Conservation (phyloP, 2,329 filamentous ascomycete species). For the Fusarium sp. region DNA sequence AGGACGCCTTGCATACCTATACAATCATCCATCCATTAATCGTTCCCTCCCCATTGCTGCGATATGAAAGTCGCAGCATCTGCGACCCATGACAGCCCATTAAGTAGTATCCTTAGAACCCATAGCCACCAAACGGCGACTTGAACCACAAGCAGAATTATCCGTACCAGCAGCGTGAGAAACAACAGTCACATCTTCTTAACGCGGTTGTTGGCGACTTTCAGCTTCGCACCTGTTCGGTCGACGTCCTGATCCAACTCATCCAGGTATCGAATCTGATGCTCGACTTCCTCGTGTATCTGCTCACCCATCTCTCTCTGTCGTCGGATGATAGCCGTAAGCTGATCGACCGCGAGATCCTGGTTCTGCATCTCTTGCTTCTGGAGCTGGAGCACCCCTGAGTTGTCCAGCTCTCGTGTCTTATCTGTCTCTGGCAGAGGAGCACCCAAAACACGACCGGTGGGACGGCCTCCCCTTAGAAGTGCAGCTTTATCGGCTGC, state of each 20-base stretch:
- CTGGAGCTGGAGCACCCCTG: constrained; percentile 78
- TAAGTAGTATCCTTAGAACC: constrained; percentile 39
- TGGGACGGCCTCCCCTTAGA: constrained; percentile 52
- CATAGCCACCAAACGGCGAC: constrained; percentile 49
- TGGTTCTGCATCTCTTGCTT: constrained; percentile 79
- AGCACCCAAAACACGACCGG: constrained; percentile 76
- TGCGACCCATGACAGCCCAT: constrained; percentile 45
- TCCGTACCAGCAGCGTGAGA: constrained; percentile 41
- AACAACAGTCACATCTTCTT: constrained; percentile 68
- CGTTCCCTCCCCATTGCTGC: constrained; percentile 23
- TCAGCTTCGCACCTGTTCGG: constrained; percentile 74
- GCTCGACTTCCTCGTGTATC: constrained; percentile 78
- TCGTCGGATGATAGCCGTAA: constrained; percentile 75
- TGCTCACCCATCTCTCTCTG: constrained; percentile 82
- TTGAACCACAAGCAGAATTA: constrained; percentile 46
- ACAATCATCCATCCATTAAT: constrained; percentile 12
- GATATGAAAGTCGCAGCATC: constrained; percentile 45
- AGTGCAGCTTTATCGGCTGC: constrained; percentile 63
- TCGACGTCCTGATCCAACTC: constrained; percentile 74
- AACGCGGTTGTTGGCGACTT: constrained; percentile 78
- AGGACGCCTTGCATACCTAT: constrained; percentile 35
- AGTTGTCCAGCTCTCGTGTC: constrained; percentile 81
- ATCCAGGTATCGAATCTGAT: constrained; percentile 77
- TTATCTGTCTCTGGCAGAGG: constrained; percentile 79
- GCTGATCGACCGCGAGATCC: constrained; percentile 75